Evolutionary conservation across 352 stramenopile species (phyloP).

Genomic region (Pythium grandisporangium): DNA sequence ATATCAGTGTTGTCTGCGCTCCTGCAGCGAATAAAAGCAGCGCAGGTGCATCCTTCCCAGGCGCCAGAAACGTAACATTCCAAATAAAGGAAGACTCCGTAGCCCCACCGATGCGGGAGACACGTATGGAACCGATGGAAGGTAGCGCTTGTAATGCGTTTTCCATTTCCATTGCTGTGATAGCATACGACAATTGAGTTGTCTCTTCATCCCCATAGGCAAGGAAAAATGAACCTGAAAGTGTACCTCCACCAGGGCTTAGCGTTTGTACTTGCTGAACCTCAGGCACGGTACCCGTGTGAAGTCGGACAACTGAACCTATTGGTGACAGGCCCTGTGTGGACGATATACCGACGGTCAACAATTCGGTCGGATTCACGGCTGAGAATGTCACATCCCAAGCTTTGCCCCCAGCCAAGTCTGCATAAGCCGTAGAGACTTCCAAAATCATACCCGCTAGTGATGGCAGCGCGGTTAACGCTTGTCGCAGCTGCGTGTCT

Average conservation of each 20-base stretch:
- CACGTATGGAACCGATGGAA: constrained; percentile 5
- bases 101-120: constrained; percentile 6
- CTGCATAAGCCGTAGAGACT: constrained; percentile 1
- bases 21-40: constrained; percentile 9
- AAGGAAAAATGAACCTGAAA: constrained; percentile 22
- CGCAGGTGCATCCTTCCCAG: constrained; percentile 8
- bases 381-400: constrained; percentile 18
- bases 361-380: neutral
- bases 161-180: constrained; percentile 14
- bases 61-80: constrained; percentile 15
- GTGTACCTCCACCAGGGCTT: constrained; percentile 5
- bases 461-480: constrained; percentile 5
- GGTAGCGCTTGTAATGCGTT: constrained; percentile 15
- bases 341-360: constrained; percentile 4
- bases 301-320: neutral
- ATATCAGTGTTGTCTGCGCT: constrained; percentile 13
- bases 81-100: constrained; percentile 9
- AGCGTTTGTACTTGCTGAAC: constrained; percentile 17
- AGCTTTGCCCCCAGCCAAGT: constrained; percentile 9
- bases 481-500: neutral
- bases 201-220: constrained; percentile 16
- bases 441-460: neutral
- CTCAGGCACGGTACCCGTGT: constrained; percentile 13
- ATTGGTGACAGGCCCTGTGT: neutral
- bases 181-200: constrained; percentile 13